phyloP scores from a whole-genome alignment of 768 basidiomycete species.

The Favolaschia claudopus region DNA sequence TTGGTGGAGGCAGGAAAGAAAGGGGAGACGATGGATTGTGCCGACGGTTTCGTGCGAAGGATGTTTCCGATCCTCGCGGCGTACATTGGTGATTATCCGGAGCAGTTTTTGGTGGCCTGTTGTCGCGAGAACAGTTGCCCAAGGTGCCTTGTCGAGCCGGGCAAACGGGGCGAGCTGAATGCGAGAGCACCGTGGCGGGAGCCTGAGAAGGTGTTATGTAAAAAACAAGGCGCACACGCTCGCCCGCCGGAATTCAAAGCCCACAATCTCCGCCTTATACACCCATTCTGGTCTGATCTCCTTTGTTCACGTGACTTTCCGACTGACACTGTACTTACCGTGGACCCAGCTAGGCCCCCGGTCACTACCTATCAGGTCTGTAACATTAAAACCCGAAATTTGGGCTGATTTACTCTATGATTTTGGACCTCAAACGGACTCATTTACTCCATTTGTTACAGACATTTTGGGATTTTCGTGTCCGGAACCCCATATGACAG shows the following conservation, averaged over 20 bases:
- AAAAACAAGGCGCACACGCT: conserved; percentile 16
- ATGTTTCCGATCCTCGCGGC: conserved; percentile 25
- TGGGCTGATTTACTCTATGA: no score
- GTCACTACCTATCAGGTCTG: no score
- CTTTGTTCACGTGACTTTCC: no score
- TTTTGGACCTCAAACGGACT: no score
- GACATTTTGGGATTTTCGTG: no score
- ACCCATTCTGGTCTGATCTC: conserved; percentile 52
- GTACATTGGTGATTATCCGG: conserved; percentile 21
- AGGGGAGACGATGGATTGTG: conserved; percentile 25
- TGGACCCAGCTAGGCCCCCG: no score
- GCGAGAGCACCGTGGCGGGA: not conserved
- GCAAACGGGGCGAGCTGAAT: conserved; percentile 13
- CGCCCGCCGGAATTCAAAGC: conserved; percentile 25
- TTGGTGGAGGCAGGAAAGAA: conserved; percentile 19
- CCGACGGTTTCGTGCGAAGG: conserved; percentile 16
- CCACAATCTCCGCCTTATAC: conserved; percentile 18
- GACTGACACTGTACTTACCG: no score
- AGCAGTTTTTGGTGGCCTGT: conserved; percentile 12
- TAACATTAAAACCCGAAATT: no score
- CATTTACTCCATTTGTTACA: no score
- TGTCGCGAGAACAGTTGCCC: conserved; percentile 22
- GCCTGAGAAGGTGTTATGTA: not conserved
- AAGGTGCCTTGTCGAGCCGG: conserved; percentile 9
- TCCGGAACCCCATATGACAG: no score